Evolutionary conservation across 1,139 yeast genomes (phyloP), one percentile per base, ranked within the genome.

Genomic region (Pichia sp.): DNA sequence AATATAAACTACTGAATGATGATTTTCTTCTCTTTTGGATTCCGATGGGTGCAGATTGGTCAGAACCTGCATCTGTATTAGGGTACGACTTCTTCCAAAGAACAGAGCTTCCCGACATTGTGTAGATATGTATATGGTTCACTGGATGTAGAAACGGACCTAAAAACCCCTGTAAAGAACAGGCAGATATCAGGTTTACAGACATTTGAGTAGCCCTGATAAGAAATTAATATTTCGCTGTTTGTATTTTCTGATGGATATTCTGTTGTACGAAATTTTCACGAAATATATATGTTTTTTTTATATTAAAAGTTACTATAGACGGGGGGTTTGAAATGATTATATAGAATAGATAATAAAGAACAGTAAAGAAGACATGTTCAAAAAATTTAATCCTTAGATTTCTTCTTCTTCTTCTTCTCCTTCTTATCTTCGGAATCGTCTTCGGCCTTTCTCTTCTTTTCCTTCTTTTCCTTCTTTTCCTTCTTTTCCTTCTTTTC

Each of bases 381-480:
- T 8, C 19, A n/a, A n/a, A 10, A 23, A 4, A 33, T 13, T 13
- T 26, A 37, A 31, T 37, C 40, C 41, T 45, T 45, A 9, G 38
- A 35, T 37, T 44, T 41, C 39, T 45, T 42, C 31, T 45, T 70
- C 66, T 73, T 70, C 49, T 74, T 70, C 65, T 69, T 67, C 64
- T 70, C 69, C 47, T 69, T 70, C 58, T 68, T 66, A 63, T 70
- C 31, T 19, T 37, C 39, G 4, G 26, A 24, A 11, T 33, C 72
- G 45, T 51, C 62, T 55, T 75, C 69, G 60, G 72, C 70, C 67
- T 74, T 71, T 23, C 66, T 67, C 28, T 45, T 38, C 41, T 48
- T 43, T 45, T 74, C 70, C 65, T 73, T 68, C 46, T 70, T 69
- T 49, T 69, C 68, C 62, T 72, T 69, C 50, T 70, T 68, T 59